A percentile compares a stretch with the other conserved stretches of the same genome.
These are phyloP conservation scores for Glonium stellatum DNA, from an alignment of 495 filamentous ascomycete species.

Conservation along the genomic window DNA sequence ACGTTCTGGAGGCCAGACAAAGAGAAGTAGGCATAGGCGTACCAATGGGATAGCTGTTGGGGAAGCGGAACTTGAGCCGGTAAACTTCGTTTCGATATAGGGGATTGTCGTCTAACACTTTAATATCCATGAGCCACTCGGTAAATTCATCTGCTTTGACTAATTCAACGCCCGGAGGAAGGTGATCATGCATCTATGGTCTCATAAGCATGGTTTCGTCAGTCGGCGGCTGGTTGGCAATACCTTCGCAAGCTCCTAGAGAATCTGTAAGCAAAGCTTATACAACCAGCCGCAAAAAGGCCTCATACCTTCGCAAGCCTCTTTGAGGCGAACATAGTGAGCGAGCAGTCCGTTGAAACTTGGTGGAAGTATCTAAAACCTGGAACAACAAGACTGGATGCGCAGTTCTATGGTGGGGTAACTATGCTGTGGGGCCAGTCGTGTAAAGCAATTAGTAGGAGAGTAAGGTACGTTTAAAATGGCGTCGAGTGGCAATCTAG, in stretches of 20 bases:
- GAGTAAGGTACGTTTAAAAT: not conserved
- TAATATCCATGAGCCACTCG: constrained; percentile 91
- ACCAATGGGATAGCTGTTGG: constrained; percentile 84
- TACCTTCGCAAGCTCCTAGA: constrained; percentile 30
- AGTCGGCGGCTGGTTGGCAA: not conserved
- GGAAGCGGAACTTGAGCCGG: constrained; percentile 82
- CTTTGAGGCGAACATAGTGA: constrained; percentile 30
- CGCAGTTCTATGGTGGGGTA: not conserved
- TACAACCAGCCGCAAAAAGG: not conserved
- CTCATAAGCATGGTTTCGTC: not conserved
- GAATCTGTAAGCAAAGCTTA: constrained; percentile 8
- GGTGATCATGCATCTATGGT: constrained; percentile 32
- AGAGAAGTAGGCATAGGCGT: constrained; percentile 22
- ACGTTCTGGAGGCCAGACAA: not conserved
- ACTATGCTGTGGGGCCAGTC: not conserved
- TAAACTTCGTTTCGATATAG: constrained; percentile 76
- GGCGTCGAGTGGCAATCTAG: not conserved
- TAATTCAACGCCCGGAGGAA: constrained; percentile 63
- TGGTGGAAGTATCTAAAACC: not conserved
- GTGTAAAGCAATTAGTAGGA: not conserved
- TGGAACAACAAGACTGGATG: not conserved
- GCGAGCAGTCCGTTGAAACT: not conserved
- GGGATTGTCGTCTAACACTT: constrained; percentile 84
- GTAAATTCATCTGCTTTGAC: constrained; percentile 73
- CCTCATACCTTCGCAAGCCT: constrained; percentile 28